Evolutionary conservation across 192 early-diverging fungal genomes (phyloP).

Genomic region (Coemansia sp.): DNA sequence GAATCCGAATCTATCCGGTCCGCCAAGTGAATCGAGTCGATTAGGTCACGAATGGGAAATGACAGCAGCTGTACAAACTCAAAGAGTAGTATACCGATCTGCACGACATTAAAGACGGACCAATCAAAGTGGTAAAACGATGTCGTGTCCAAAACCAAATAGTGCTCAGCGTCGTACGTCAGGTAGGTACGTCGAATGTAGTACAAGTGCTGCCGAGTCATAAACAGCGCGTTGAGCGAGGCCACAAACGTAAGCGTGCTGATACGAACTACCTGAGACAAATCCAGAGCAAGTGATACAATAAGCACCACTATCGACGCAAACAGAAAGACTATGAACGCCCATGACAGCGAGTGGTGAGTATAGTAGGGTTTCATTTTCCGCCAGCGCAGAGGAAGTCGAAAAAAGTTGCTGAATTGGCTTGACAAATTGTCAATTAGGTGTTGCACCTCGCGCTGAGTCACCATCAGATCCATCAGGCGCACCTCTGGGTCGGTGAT

Average conservation of each 20-base stretch:
- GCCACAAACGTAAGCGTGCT: constrained; percentile 44
- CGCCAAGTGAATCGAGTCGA: constrained; percentile 47
- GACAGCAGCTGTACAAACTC: constrained; percentile 80
- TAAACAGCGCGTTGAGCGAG: constrained; percentile 52
- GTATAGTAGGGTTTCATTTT: constrained; percentile 53
- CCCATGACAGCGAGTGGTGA: constrained; percentile 54
- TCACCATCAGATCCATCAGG: constrained; percentile 57
- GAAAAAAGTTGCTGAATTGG: constrained; percentile 53
- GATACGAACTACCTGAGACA: constrained; percentile 40
- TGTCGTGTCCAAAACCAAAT: constrained; percentile 48
- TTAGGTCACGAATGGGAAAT: constrained; percentile 74
- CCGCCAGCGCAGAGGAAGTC: constrained; percentile 52
- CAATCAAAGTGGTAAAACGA: constrained; percentile 39
- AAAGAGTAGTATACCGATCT: constrained; percentile 66
- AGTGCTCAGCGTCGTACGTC: constrained; percentile 48
- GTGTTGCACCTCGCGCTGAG: constrained; percentile 59
- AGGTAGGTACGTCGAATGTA: constrained; percentile 49
- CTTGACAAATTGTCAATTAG: constrained; percentile 58
- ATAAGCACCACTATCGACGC: constrained; percentile 31
- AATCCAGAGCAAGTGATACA: constrained; percentile 24
- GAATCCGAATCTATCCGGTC: constrained; percentile 9
- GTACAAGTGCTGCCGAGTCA: constrained; percentile 56
- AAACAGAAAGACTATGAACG: constrained; percentile 37
- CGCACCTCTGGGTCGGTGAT: constrained; percentile 54
- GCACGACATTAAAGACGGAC: constrained; percentile 66